Percentiles rank a stretch among this genome's conserved stretches.
Conservation (phyloP, 2,329 filamentous ascomycete species). For the Apiospora malaysiana region DNA sequence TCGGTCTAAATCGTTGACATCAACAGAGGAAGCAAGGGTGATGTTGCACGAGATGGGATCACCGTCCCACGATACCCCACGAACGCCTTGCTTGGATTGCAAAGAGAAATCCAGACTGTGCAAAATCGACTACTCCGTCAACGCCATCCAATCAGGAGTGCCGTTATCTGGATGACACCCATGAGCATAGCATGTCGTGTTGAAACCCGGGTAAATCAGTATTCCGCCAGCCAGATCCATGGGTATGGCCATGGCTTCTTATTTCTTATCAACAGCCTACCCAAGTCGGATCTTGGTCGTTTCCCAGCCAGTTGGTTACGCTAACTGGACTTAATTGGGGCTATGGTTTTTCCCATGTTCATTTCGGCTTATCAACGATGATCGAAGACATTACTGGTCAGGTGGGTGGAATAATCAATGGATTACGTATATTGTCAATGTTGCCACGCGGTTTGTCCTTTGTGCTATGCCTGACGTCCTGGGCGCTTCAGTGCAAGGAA, state of each 20-base stretch:
- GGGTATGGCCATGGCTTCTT: neutral
- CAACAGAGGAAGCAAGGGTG: neutral
- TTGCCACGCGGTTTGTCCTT: neutral
- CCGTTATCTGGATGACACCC: neutral
- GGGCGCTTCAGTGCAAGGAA: neutral
- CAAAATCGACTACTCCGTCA: neutral
- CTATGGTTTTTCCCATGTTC: neutral
- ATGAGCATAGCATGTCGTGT: neutral
- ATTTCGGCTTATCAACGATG: too few relatives aligned
- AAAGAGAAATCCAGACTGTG: neutral
- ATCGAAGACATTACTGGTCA: neutral
- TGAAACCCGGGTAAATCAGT: neutral
- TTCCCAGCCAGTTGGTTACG: neutral
- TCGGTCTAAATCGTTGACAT: neutral
- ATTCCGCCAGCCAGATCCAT: neutral
- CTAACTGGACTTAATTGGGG: neutral
- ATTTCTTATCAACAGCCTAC: neutral
- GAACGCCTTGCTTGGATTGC: neutral
- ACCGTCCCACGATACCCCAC: neutral
- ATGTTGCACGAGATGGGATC: neutral
- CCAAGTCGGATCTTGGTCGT: neutral
- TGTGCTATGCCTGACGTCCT: neutral
- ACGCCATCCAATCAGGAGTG: neutral
- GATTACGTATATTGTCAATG: too few relatives aligned
- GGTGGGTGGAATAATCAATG: neutral